These are phyloP conservation scores for Stachybotrys chartarum DNA, from an alignment of 2,329 filamentous ascomycete species.

Conservation along the genomic window DNA sequence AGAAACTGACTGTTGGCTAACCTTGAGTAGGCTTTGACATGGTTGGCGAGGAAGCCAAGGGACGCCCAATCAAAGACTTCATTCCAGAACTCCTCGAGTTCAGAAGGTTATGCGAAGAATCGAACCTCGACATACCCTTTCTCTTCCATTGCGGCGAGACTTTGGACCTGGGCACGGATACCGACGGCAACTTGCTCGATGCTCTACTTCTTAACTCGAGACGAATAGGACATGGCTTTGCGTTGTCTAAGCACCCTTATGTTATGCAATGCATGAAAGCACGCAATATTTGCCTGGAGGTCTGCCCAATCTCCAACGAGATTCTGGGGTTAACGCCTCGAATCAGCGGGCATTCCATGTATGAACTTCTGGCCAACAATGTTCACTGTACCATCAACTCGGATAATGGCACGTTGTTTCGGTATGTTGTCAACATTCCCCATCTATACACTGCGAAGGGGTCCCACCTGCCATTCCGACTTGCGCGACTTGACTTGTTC, in stretches of 20 bases:
- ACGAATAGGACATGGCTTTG: slow-evolving; percentile 69
- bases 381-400: slow-evolving; percentile 69
- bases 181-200: slow-evolving; percentile 63
- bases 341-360: slow-evolving; percentile 59
- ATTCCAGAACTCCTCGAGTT: slow-evolving; percentile 50
- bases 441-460: not conserved
- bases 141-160: slow-evolving; percentile 74
- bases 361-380: slow-evolving; percentile 61
- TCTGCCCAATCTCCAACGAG: slow-evolving; percentile 74
- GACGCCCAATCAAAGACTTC: slow-evolving; percentile 50
- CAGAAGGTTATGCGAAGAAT: slow-evolving; percentile 37
- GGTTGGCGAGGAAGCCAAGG: slow-evolving; percentile 59
- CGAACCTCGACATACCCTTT: slow-evolving; percentile 56
- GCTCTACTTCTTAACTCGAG: slow-evolving; percentile 58
- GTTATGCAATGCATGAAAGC: slow-evolving; percentile 60
- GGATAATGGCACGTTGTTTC: slow-evolving; percentile 68
- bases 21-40: slow-evolving; percentile 54
- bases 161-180: slow-evolving; percentile 55
- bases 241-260: slow-evolving; percentile 57
- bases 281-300: slow-evolving; percentile 61
- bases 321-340: slow-evolving; percentile 61
- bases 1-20: not conserved
- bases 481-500: too few species aligned
- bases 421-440: slow-evolving; percentile 32
- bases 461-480: not conserved